phyloP scores from a whole-genome alignment of 805 yeast species.

The Pichia phayaonensis region DNA sequence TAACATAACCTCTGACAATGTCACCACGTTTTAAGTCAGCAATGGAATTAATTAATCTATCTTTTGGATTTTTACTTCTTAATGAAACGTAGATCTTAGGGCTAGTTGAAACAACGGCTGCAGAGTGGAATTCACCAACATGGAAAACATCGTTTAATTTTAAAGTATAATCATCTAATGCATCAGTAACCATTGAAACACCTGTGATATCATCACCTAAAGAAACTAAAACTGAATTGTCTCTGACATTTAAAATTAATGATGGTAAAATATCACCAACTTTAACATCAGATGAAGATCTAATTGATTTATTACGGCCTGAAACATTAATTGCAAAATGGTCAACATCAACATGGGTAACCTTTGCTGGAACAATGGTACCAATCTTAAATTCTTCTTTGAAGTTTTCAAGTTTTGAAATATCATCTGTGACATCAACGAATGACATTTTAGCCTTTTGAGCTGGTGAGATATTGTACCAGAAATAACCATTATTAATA shows the following conservation, averaged over 20 bases:
- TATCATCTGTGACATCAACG: conserved; percentile 54
- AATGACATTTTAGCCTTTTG: conserved; percentile 59
- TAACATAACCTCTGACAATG: conserved; percentile 74
- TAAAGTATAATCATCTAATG: conserved; percentile 57
- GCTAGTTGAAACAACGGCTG: conserved; percentile 45
- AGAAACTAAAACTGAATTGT: conserved; percentile 57
- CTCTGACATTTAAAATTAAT: conserved; percentile 50
- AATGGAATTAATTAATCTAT: conserved; percentile 39
- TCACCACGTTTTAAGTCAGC: conserved; percentile 60
- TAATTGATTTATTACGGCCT: conserved; percentile 37
- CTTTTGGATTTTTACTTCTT: conserved; percentile 45
- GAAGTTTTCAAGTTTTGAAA: conserved; percentile 39
- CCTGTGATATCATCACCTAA: conserved; percentile 58
- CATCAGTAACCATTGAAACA: conserved; percentile 67
- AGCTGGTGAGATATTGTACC: conserved; percentile 64
- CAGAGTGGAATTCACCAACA: conserved; percentile 48
- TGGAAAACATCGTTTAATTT: conserved; percentile 42
- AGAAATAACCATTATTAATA: conserved; percentile 48
- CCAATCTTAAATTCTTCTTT: conserved; percentile 65
- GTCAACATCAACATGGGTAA: conserved; percentile 45
- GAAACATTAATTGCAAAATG: conserved; percentile 32
- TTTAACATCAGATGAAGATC: conserved; percentile 40
- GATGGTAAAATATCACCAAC: conserved; percentile 55
- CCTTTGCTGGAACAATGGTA: conserved; percentile 52
- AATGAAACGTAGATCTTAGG: conserved; percentile 57